A percentile compares a stretch with the other conserved stretches of the same genome.
Evolutionary conservation across 164 flowering plant genomes (phyloP).

Genomic region (Nelumbo lutea): DNA sequence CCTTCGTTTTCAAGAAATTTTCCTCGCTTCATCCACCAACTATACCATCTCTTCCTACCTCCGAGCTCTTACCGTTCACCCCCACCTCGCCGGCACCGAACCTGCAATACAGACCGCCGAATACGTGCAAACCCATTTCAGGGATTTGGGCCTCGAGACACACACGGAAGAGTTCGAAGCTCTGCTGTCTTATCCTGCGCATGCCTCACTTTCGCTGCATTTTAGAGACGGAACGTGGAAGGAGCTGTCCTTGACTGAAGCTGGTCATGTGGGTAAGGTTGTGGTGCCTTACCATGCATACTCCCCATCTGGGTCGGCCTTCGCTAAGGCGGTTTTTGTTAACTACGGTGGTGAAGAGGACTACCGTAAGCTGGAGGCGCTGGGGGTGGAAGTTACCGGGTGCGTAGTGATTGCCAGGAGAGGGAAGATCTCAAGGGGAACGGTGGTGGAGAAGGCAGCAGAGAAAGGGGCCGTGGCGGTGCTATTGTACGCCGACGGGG

Average conservation of each 20-base stretch:
- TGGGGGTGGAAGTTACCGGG: slow-evolving; percentile 65
- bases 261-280: slow-evolving; percentile 19
- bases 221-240: slow-evolving; percentile 33
- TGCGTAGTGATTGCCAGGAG: slow-evolving; percentile 57
- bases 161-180: slow-evolving; percentile 33
- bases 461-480: slow-evolving; percentile 56
- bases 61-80: slow-evolving; percentile 61
- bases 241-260: slow-evolving; percentile 27
- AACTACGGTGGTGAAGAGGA: slow-evolving; percentile 72
- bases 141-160: slow-evolving; percentile 37
- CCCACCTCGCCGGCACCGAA: slow-evolving; percentile 85
- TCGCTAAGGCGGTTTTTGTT: slow-evolving; percentile 50
- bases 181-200: slow-evolving; percentile 67
- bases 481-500: slow-evolving; percentile 56
- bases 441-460: slow-evolving; percentile 57
- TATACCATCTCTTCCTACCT: slow-evolving; percentile 65
- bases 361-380: slow-evolving; percentile 39
- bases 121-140: slow-evolving; percentile 46
- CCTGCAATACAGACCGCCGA: slow-evolving; percentile 28
- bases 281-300: slow-evolving; percentile 85
- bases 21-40: slow-evolving; percentile 58
- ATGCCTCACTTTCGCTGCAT: slow-evolving; percentile 40
- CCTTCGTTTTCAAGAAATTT: slow-evolving; percentile 30
- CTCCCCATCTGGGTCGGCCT: slow-evolving; percentile 70
- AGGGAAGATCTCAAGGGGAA: slow-evolving; percentile 52